These are phyloP conservation scores for Apiospora malaysiana DNA, from an alignment of 2,329 filamentous ascomycete species.

Conservation along the genomic window DNA sequence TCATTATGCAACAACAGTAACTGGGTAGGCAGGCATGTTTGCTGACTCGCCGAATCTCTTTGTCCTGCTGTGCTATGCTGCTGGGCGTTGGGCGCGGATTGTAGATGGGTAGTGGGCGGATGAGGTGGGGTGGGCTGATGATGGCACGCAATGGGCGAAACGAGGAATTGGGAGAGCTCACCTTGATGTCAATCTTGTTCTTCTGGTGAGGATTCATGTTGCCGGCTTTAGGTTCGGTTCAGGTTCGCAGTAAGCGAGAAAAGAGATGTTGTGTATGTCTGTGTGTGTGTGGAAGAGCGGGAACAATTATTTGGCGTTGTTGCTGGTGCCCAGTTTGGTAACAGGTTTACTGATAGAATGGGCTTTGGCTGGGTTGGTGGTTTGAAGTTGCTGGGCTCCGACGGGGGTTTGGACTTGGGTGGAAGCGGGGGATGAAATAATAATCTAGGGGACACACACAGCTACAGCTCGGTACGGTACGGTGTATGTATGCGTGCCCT, in stretches of 20 bases:
- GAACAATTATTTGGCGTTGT: conserved; percentile 8
- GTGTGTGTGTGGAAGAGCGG: neutral
- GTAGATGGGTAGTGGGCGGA: conserved; percentile 24
- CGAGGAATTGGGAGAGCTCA: conserved; percentile 56
- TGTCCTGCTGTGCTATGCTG: neutral
- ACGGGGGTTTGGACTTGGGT: neutral
- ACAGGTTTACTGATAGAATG: conserved; percentile 15
- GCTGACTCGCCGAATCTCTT: neutral
- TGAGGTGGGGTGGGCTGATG: conserved; percentile 22
- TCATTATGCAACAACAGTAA: neutral
- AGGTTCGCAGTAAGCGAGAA: neutral
- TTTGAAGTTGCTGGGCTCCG: conserved; percentile 6
- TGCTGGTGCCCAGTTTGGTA: conserved; percentile 11
- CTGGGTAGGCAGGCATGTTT: neutral
- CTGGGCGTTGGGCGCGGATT: conserved; percentile 11
- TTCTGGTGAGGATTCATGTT: conserved; percentile 96
- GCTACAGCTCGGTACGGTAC: neutral
- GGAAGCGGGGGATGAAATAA: conserved; percentile 17
- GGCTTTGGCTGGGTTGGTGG: conserved; percentile 5
- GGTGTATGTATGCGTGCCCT: neutral
- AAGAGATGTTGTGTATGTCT: too few species aligned
- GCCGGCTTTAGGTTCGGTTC: conserved; percentile 27
- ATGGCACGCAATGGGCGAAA: conserved; percentile 24
- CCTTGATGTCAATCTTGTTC: conserved; percentile 97
- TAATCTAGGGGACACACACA: neutral